A percentile compares a stretch with the other conserved stretches of the same genome.
These are phyloP conservation scores for Fomitopsis schrenkii DNA, from an alignment of 1,284 basidiomycete genomes.

Conservation along the genomic window DNA sequence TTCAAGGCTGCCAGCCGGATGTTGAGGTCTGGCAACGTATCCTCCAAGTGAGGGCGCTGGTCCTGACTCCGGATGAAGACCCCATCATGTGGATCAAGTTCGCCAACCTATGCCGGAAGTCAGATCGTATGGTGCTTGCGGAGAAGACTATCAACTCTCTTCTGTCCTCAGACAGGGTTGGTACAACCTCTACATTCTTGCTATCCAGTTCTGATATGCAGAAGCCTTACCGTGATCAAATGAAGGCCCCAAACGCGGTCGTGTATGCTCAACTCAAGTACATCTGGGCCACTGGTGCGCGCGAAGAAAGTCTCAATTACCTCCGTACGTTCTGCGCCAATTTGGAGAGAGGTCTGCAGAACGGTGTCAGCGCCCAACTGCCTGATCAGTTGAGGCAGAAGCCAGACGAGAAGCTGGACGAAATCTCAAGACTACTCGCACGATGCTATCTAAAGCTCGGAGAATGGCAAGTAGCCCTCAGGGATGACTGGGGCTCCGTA, in stretches of 20 bases:
- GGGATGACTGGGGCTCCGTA: slow-evolving; percentile 77
- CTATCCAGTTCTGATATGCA: slow-evolving; percentile 8
- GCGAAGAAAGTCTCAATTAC: slow-evolving; percentile 81
- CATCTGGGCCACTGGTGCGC: slow-evolving; percentile 89
- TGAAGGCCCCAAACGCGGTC: slow-evolving; percentile 90
- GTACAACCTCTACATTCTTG: slow-evolving; percentile 10
- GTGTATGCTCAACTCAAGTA: slow-evolving; percentile 97
- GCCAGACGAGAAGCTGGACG: slow-evolving; percentile 63
- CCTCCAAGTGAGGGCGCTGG: slow-evolving; percentile 92
- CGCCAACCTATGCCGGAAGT: slow-evolving; percentile 84
- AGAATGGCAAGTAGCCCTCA: slow-evolving; percentile 87
- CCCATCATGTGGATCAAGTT: slow-evolving; percentile 98
- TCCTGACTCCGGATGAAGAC: slow-evolving; percentile 92
- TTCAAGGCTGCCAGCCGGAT: slow-evolving; percentile 96
- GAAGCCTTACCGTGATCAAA: slow-evolving; percentile 35
- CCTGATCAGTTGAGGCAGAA: slow-evolving; percentile 31
- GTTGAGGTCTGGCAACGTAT: slow-evolving; percentile 99
- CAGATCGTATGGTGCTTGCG: slow-evolving; percentile 83
- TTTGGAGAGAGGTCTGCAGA: slow-evolving; percentile 74
- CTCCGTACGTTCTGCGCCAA: slow-evolving; percentile 82
- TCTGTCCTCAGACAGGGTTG: slow-evolving; percentile 62
- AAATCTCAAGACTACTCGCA: slow-evolving; percentile 87
- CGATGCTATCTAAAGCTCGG: slow-evolving; percentile 97
- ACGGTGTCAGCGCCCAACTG: slow-evolving; percentile 41
- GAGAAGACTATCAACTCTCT: slow-evolving; percentile 97